phyloP scores from a whole-genome alignment of 2,329 filamentous ascomycete species.

The Fusarium sublunatum region DNA sequence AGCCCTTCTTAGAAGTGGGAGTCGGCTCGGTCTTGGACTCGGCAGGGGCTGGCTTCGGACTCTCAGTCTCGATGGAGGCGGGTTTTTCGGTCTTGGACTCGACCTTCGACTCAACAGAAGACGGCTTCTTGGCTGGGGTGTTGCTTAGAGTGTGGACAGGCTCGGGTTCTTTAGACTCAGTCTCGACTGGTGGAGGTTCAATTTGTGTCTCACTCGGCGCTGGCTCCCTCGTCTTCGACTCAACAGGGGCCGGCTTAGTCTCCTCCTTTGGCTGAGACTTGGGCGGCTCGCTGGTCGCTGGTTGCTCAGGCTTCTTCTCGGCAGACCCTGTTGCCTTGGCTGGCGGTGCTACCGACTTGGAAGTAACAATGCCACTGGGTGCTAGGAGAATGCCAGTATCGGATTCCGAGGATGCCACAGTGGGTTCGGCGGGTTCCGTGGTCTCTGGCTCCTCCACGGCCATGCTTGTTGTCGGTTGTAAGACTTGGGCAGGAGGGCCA shows the following conservation, averaged over 20 bases:
- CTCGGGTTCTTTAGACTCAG: neutral
- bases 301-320: slow-evolving; percentile 15
- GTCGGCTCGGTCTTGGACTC: slow-evolving; percentile 1
- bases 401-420: slow-evolving; percentile 22
- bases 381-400: slow-evolving; percentile 44
- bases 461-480: slow-evolving; percentile 38
- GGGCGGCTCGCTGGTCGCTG: too few species aligned
- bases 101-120: slow-evolving; percentile 4
- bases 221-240: neutral
- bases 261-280: too few species aligned
- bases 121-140: neutral
- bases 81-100: neutral
- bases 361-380: slow-evolving; percentile 43
- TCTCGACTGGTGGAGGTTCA: slow-evolving; percentile 10
- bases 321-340: slow-evolving; percentile 18
- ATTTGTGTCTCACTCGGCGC: slow-evolving; percentile 25
- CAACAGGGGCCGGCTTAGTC: slow-evolving; percentile 18
- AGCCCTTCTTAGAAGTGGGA: neutral
- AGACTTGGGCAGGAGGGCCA: slow-evolving; percentile 28
- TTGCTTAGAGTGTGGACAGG: too few species aligned
- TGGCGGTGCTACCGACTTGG: slow-evolving; percentile 26
- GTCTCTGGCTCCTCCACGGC: slow-evolving; percentile 24
- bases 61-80: slow-evolving; percentile 17
- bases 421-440: slow-evolving; percentile 12
- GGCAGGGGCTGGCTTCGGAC: neutral